Base-by-base conservation (phyloP, 306 rosid species). In the Fragaria vesca region DNA sequence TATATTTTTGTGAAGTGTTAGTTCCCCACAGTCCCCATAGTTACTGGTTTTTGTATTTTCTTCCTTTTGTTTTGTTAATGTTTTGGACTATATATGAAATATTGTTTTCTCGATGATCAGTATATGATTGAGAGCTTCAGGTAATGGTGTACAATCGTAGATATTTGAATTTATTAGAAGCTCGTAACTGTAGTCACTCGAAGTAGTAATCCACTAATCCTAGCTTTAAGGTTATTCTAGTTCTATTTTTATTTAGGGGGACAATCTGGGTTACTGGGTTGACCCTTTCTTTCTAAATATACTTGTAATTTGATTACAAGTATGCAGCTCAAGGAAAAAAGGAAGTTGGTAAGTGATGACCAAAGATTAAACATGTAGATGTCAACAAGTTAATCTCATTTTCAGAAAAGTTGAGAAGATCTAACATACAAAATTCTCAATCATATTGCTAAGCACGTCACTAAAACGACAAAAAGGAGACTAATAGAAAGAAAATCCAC, bases 1-100 rank as follows among this genome's bases (percentile, higher is more conserved):
- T 75, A 7, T 61, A 62, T 45, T 62, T 28, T 30, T 62, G 71
- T 75, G 3, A 43, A 74, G 78, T 62, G 61, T 46, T 62, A 18
- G 78, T 24, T 8, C 6, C 66, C 66, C 66, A 20, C 2, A 55
- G 66, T 24, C 11, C 42, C 11, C 42, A 30, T 15, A 18, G 24
- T 74, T 8, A 8, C 30, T 21, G 20, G 18, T 28, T 38, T 13
- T 32, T 30, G 11, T 63, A 63, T 40, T 36, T 6, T 10, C 18
- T 1, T 18, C 28, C 1, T 15, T 71, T 28, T 0, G 4, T 12
- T 6, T 60, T 43, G 42, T 11, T 13, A 18, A 62, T 75, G 12
- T 46, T 24, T 75, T 62, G 71, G 47, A 45, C 43, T 17, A 18
- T 30, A 46, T 62, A 55, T 57, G 46, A 52, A 30, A 30, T n/a